Evolutionary conservation across 106 monocot genomes (phyloP).

Genomic region (Allium cepa): DNA sequence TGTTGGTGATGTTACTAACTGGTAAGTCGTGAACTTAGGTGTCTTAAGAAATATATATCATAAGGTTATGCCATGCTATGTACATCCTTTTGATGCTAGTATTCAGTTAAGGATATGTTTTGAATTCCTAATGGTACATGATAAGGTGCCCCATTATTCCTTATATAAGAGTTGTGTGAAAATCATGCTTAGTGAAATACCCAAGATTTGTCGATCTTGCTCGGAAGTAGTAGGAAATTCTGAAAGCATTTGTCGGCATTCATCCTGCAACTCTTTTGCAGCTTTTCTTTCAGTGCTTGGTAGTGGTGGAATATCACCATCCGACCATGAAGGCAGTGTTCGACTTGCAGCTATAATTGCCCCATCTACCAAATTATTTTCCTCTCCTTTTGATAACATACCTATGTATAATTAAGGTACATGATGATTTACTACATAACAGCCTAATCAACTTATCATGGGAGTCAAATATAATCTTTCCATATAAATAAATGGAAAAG

Average conservation of each 20-base stretch:
- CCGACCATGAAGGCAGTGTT: conserved; percentile 78
- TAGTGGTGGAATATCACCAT: conserved; percentile 66
- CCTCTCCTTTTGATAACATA: conserved; percentile 40
- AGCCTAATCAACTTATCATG: too few relatives aligned
- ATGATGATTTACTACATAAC: too few relatives aligned
- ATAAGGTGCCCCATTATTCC: too few relatives aligned
- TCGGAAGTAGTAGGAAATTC: conserved; percentile 64
- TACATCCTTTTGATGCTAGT: not conserved
- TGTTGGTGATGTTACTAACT: too few relatives aligned
- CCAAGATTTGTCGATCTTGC: conserved; percentile 62
- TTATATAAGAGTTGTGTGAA: too few relatives aligned
- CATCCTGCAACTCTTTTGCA: conserved; percentile 80
- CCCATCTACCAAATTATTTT: conserved; percentile 72
- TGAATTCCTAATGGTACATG: not conserved
- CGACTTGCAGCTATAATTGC: conserved; percentile 88
- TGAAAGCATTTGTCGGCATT: conserved; percentile 63
- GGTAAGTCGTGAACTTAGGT: not conserved
- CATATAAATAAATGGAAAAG: too few relatives aligned
- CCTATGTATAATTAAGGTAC: conserved; percentile 12
- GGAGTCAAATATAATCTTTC: too few relatives aligned
- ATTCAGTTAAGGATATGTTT: not conserved
- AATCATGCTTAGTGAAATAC: conserved; percentile 15
- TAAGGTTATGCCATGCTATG: not conserved
- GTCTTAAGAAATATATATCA: not conserved
- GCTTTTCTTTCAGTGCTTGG: conserved; percentile 83